Conservation (phyloP, 306 rosid genomes). For the Vigna trinervia region DNA sequence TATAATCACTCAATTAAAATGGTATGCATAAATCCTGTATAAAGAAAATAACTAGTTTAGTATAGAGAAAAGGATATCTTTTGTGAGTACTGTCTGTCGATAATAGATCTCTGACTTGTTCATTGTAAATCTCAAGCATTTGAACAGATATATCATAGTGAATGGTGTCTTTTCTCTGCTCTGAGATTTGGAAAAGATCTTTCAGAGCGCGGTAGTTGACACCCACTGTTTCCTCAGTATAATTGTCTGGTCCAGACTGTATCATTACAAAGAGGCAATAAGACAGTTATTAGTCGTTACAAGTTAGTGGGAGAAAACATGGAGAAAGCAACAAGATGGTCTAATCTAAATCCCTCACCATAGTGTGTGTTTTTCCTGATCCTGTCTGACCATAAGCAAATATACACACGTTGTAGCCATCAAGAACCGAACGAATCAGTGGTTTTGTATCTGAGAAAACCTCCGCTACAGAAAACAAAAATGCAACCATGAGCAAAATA, state of each 20-base stretch:
- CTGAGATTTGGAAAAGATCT: slow-evolving; percentile 79
- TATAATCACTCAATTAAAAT: slow-evolving; percentile 27
- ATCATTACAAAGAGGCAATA: slow-evolving; percentile 39
- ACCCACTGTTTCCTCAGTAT: slow-evolving; percentile 78
- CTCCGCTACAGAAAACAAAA: slow-evolving; percentile 60
- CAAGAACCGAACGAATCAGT: slow-evolving; percentile 88
- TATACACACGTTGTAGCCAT: slow-evolving; percentile 95
- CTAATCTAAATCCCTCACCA: slow-evolving; percentile 64
- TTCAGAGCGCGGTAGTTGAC: slow-evolving; percentile 88
- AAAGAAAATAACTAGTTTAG: background rate
- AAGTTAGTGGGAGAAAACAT: slow-evolving; percentile 12
- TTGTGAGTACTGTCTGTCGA: slow-evolving; percentile 58
- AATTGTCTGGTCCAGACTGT: slow-evolving; percentile 82
- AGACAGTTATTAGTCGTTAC: slow-evolving; percentile 28
- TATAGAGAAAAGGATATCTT: slow-evolving; percentile 80
- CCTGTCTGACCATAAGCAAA: slow-evolving; percentile 99
- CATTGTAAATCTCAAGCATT: slow-evolving; percentile 63
- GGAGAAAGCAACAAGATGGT: background rate
- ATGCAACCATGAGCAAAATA: slow-evolving; percentile 28
- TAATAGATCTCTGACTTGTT: slow-evolving; percentile 63
- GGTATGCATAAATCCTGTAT: slow-evolving; percentile 8
- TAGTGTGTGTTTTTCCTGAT: slow-evolving; percentile 92
- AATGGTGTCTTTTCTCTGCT: slow-evolving; percentile 53
- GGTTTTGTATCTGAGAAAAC: slow-evolving; percentile 90
- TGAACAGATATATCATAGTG: slow-evolving; percentile 54